phyloP scores from a whole-genome alignment of 768 basidiomycete genomes.

The Pisolithus tinctorius region DNA sequence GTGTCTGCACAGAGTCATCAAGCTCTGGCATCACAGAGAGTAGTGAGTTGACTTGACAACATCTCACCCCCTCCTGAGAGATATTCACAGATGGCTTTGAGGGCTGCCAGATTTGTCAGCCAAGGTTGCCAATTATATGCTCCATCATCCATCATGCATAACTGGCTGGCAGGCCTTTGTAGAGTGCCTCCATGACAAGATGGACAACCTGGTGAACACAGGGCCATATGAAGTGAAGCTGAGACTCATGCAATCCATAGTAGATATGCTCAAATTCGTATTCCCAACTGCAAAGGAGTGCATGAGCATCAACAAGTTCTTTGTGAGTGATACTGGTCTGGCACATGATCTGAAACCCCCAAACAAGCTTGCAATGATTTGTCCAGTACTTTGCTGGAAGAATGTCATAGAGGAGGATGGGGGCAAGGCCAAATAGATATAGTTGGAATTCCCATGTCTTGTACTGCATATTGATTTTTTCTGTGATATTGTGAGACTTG shows the following conservation, averaged over 20 bases:
- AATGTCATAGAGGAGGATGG: constrained; percentile 8
- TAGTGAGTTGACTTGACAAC: constrained; percentile 13
- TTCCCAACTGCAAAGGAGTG: constrained; percentile 16
- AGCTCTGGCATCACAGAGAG: constrained; percentile 8
- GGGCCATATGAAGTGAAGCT: constrained; percentile 26
- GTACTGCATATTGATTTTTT: constrained; percentile 23
- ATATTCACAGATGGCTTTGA: constrained; percentile 24
- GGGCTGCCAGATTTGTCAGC: constrained; percentile 16
- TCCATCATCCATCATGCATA: too few relatives aligned
- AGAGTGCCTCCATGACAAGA: too few relatives aligned
- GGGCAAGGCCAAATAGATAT: constrained; percentile 14
- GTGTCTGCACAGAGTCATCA: not conserved
- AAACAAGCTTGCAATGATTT: constrained; percentile 16
- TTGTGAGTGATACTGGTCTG: constrained; percentile 10
- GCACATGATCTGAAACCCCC: constrained; percentile 14
- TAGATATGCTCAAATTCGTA: constrained; percentile 26
- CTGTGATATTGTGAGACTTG: constrained; percentile 17
- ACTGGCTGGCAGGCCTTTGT: too few relatives aligned
- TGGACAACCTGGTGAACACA: constrained; percentile 25
- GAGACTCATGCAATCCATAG: constrained; percentile 13
- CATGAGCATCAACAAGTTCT: constrained; percentile 12
- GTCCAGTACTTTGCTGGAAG: constrained; percentile 14
- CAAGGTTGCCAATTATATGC: too few relatives aligned
- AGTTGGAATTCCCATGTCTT: constrained; percentile 22
- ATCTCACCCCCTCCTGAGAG: constrained; percentile 14